phyloP scores from a whole-genome alignment of 768 basidiomycete genomes.

The Trametes cingulata region DNA sequence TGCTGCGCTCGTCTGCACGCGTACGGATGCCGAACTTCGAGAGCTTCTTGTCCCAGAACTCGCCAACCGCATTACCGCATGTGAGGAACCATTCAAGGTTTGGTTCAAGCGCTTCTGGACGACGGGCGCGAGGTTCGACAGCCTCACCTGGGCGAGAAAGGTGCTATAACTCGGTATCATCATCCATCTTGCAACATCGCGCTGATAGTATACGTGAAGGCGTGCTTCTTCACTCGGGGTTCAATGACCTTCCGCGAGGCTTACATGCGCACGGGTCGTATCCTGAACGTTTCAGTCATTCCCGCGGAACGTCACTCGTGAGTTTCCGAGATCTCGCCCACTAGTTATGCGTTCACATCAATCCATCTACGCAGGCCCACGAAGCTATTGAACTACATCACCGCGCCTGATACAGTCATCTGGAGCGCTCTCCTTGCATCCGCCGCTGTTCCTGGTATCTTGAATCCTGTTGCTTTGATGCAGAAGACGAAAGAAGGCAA shows the following conservation, averaged over 20 bases:
- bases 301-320: slow-evolving; percentile 88
- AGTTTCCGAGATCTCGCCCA: slow-evolving; percentile 27
- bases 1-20: slow-evolving; percentile 74
- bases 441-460: slow-evolving; percentile 92
- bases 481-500: slow-evolving; percentile 81
- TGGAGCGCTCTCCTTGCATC: slow-evolving; percentile 84
- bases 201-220: slow-evolving; percentile 41
- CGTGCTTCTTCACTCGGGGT: slow-evolving; percentile 87
- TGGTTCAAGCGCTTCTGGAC: slow-evolving; percentile 74
- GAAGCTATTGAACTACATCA: slow-evolving; percentile 92
- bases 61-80: slow-evolving; percentile 80
- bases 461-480: slow-evolving; percentile 95
- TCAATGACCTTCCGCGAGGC: slow-evolving; percentile 96
- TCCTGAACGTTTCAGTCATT: slow-evolving; percentile 91
- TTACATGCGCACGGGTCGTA: slow-evolving; percentile 87
- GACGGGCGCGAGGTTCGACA: slow-evolving; percentile 96
- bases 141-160: slow-evolving; percentile 87
- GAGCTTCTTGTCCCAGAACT: slow-evolving; percentile 77
- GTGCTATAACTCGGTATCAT: slow-evolving; percentile 38
- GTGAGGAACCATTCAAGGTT: slow-evolving; percentile 70
- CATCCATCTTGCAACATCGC: neutral
- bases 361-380: slow-evolving; percentile 65
- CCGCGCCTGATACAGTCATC: slow-evolving; percentile 89
- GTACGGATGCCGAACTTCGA: slow-evolving; percentile 86
- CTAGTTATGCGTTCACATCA: neutral